Evolutionary conservation across 2,329 filamentous ascomycete genomes (phyloP).

Genomic region (Calonectria hawksworthii): DNA sequence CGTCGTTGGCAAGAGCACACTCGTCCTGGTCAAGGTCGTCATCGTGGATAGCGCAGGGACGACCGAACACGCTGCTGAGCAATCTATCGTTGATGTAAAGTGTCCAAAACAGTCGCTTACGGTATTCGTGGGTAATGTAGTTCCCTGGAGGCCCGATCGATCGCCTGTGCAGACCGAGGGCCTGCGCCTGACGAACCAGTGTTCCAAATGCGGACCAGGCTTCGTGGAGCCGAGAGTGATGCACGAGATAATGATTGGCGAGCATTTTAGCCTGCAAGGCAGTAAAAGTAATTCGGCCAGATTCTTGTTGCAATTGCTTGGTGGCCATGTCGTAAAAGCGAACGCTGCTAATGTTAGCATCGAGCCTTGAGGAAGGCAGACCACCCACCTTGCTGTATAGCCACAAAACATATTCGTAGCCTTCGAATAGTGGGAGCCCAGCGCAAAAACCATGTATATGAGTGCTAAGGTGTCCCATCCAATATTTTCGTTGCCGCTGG

Average conservation of each 20-base stretch:
- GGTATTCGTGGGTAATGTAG: background rate
- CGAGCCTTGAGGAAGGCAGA: background rate
- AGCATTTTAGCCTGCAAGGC: background rate
- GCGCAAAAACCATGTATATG: background rate
- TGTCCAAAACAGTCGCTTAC: background rate
- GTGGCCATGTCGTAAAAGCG: constrained; percentile 9
- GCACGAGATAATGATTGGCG: background rate
- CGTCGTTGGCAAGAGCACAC: background rate
- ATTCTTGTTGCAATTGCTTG: background rate
- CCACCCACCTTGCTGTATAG: background rate
- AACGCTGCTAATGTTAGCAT: background rate
- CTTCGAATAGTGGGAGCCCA: background rate
- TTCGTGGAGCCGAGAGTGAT: background rate
- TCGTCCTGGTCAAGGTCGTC: constrained; percentile 3
- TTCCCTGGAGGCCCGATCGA: background rate
- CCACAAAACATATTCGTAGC: background rate
- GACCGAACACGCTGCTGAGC: background rate
- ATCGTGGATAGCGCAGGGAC: background rate
- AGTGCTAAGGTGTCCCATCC: background rate
- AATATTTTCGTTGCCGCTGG: background rate
- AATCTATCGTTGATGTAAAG: background rate
- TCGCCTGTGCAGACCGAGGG: background rate
- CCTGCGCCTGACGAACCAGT: background rate
- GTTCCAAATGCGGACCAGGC: background rate
- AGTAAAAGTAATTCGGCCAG: background rate